Evolutionary conservation across 192 early-diverging fungal species (phyloP), one percentile per base, ranked within the genome.

Genomic region (Geranomyces michiganensis): DNA sequence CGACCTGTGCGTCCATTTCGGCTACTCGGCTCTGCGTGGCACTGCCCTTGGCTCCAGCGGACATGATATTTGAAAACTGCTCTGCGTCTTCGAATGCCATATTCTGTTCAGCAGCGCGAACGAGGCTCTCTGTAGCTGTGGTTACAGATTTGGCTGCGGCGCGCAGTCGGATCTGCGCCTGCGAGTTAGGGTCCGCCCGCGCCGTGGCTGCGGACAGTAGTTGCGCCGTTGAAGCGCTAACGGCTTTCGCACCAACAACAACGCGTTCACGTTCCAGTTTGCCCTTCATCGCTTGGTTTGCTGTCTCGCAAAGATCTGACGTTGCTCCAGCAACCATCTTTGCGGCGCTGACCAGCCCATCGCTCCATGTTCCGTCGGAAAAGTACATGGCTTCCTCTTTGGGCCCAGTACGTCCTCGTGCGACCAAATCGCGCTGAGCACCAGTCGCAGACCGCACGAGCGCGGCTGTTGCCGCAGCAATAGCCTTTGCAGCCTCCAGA

Each of bases 341-440:
- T 9, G 86, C 85, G 44, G 86, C 80, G 43, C 79, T 80, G 15
- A 88, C 83, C 19, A 88, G 63, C 17, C 86, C 86, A 12, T 88
- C 83, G 48, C 67, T 83, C 85, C 85, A 88, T n/a, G 86, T 87
- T 7, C 86, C 86, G 63, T 87, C 85, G 17, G 70, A 74, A 51
- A 80, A 84, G 74, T 87, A 87, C 71, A 76, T 75, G 19, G 45
- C 46, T 44, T 75, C 67, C 44, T 75, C 74, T 24, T 65, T 68
- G 0, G 74, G 74, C 8, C 67, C 74, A 13, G 59, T 70, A 8
- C 63, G 24, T 30, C 74, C 71, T 49, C 56, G 56, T 17, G 81
- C 69, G 12, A 84, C 74, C 33, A 86, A 49, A 51, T 88, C 87
- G 30, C 86, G 74, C 67, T 88, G 85, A 0, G 80, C 82, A 9